Conservation (phyloP, 352 stramenopile genomes). For the Peronospora destructor region DNA sequence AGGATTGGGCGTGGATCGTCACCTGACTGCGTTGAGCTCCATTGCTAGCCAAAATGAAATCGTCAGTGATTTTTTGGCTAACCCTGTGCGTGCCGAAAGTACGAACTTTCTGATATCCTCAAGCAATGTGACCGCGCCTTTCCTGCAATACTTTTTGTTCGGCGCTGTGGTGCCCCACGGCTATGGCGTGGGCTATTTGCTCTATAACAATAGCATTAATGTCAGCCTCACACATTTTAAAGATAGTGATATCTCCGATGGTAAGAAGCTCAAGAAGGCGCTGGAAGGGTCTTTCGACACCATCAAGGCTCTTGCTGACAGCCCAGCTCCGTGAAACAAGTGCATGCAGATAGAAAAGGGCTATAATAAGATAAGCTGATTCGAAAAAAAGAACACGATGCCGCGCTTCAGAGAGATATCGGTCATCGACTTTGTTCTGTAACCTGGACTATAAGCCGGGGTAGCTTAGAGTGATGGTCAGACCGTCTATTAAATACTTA, state of each 20-base stretch:
- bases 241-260: constrained; percentile 59
- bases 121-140: constrained; percentile 87
- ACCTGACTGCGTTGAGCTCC: constrained; percentile 76
- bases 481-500: too few species aligned
- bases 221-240: constrained; percentile 86
- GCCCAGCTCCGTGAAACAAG: constrained; percentile 27
- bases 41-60: constrained; percentile 59
- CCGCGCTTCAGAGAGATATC: too few species aligned
- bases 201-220: constrained; percentile 79
- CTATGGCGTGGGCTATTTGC: constrained; percentile 87
- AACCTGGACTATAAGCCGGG: too few species aligned
- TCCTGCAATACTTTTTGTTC: constrained; percentile 88
- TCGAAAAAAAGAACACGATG: too few species aligned
- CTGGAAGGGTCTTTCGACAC: constrained; percentile 65
- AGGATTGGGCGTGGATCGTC: constrained; percentile 81
- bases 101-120: constrained; percentile 88
- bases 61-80: constrained; percentile 69
- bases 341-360: too few species aligned
- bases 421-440: too few species aligned
- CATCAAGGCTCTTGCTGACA: constrained; percentile 69
- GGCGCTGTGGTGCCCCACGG: constrained; percentile 80
- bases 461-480: too few species aligned
- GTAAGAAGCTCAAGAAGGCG: constrained; percentile 59
- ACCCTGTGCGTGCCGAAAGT: constrained; percentile 65
- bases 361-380: too few species aligned